Evolutionary conservation across 352 stramenopile species (phyloP), one percentile per base, ranked within the genome.

Genomic region (Phytophthora vignae): DNA sequence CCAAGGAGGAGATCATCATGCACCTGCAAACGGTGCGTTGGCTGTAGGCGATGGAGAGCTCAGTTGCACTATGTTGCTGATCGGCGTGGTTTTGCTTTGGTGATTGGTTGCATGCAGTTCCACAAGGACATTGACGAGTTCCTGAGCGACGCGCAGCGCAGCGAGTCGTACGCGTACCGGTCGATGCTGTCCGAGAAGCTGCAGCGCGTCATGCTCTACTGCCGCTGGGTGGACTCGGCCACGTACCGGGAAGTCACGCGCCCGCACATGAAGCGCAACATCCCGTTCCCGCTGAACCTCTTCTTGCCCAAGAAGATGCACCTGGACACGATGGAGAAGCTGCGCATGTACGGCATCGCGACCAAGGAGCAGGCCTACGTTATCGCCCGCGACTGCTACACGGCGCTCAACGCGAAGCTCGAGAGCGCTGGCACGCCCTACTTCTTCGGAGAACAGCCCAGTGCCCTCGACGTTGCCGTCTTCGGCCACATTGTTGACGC

Each of bases 251-350:
- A 96, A 63, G 83, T 96, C 58, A 96, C 90, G 67, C 88, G 88
- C 0, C 85, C 84, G 59, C 84, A 92, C 55, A 82, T 94, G 66
- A 93, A 93, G 77, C 88, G 87, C 60, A 78, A 90, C 42, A 85
- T 96, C 40, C 88, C 90, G 17, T 96, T 96, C 69, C 90, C 90
- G 27, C 61, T 96, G 17, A 95, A 87, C 73, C 87, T 92, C 55
- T 83, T 94, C 22, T 36, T 96, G 44, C 90, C 90, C 7, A 96
- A 95, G 77, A 93, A 94, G 69, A 91, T 96, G 67, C 90, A 95
- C 64, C 50, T 91, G 36, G 81, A 91, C 48, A 85, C 73, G 7
- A 94, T 88, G 75, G 78, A 83, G 33, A 77, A 77, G 50, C 77
- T 94, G 55, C 78, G 84, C 21, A 25, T 76, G 38, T 81, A 79